A percentile compares a stretch with the other conserved stretches of the same genome.
phyloP scores from a whole-genome alignment of 1,284 basidiomycete species.

The Naganishia sp. region DNA sequence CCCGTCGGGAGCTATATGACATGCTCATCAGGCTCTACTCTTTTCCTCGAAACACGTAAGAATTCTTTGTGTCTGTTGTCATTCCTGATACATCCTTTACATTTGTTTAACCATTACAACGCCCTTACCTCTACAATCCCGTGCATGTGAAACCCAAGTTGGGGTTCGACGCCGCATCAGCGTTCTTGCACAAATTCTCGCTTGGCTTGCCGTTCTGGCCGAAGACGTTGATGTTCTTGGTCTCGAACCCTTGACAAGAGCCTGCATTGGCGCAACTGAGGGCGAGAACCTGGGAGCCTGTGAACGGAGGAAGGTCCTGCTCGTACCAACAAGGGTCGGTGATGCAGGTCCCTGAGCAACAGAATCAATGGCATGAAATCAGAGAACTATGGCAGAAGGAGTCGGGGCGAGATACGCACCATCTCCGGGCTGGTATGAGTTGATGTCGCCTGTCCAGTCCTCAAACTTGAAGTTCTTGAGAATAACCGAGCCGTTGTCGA shows the following conservation, averaged over 20 bases:
- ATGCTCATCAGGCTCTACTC: too few relatives aligned
- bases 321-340: slow-evolving; percentile 51
- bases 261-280: slow-evolving; percentile 41
- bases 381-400: too few relatives aligned
- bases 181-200: slow-evolving; percentile 32
- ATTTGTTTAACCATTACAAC: too few relatives aligned
- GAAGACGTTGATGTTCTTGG: slow-evolving; percentile 39
- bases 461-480: slow-evolving; percentile 39
- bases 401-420: slow-evolving; percentile 18
- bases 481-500: slow-evolving; percentile 38
- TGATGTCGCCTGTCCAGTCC: slow-evolving; percentile 57
- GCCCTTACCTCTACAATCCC: slow-evolving; percentile 4
- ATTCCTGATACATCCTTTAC: too few relatives aligned
- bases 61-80: too few relatives aligned
- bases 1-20: too few relatives aligned
- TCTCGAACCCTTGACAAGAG: slow-evolving; percentile 35
- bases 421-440: slow-evolving; percentile 47
- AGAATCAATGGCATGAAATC: too few relatives aligned
- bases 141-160: slow-evolving; percentile 32
- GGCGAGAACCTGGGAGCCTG: slow-evolving; percentile 45
- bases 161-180: slow-evolving; percentile 31
- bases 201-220: slow-evolving; percentile 33
- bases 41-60: too few relatives aligned
- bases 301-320: slow-evolving; percentile 37
- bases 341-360: slow-evolving; percentile 37